These are phyloP conservation scores for Steccherinum ochraceum DNA, from an alignment of 768 basidiomycete species.

Conservation along the genomic window DNA sequence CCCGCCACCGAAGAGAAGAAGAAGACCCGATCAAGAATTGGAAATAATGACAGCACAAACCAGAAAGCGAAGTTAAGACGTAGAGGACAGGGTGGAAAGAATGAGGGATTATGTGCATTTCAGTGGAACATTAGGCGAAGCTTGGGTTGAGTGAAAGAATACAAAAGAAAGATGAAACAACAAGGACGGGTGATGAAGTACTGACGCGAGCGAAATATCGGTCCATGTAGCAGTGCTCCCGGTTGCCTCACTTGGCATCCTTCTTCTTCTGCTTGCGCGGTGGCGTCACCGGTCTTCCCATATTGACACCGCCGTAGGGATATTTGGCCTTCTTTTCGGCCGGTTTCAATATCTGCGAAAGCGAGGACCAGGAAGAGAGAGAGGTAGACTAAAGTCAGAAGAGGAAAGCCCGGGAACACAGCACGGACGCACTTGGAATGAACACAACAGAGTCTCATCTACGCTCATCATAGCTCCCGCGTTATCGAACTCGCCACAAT, in stretches of 20 bases:
- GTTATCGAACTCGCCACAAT: conserved; percentile 97
- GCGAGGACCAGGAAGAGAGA: neutral
- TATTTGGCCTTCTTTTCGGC: conserved; percentile 98
- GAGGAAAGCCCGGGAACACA: neutral
- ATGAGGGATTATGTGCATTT: neutral
- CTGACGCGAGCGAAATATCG: conserved; percentile 13
- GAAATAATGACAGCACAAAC: neutral
- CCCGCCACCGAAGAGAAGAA: neutral
- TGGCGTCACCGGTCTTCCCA: conserved; percentile 87
- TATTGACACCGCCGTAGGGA: conserved; percentile 81
- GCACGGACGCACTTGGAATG: conserved; percentile 73
- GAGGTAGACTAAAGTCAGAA: conserved; percentile 3
- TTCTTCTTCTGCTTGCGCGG: conserved; percentile 98
- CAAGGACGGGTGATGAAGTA: conserved; percentile 9
- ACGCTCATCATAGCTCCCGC: conserved; percentile 99
- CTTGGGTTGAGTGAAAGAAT: neutral
- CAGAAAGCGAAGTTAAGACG: neutral
- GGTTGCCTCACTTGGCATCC: conserved; percentile 59
- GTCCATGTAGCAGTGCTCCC: conserved; percentile 7
- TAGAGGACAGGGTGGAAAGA: neutral
- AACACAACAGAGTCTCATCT: conserved; percentile 93
- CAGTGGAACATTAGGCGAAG: neutral
- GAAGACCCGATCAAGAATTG: neutral
- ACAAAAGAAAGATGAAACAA: neutral
- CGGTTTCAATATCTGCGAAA: conserved; percentile 85